Base-by-base conservation (phyloP, 2,329 filamentous ascomycete genomes). In the Byssoonygena ceratinophila region DNA sequence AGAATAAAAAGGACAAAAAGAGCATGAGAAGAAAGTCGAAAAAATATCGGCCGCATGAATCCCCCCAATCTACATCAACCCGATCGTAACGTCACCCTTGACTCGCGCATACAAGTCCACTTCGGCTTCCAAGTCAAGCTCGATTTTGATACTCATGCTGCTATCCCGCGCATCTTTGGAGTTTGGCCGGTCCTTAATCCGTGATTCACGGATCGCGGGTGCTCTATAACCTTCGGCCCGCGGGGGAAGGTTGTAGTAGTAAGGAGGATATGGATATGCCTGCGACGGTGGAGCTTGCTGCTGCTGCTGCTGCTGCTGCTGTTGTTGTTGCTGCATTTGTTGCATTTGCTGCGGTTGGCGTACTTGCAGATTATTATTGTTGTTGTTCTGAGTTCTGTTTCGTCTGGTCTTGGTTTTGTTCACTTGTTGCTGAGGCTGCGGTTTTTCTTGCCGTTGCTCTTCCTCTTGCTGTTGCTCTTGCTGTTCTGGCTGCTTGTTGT, bases 141-240 rank as follows among this genome's bases (percentile, higher is more conserved):
- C 68, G 54, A 71, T 68, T 60, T 68, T 68, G 57, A 71, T 68
- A 60, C 70, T 71, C 58, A 71, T 56, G 55, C 61, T 65, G 57
- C 66, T 69, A 50, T 70, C 67, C 55, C 67, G 59, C 46, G 61
- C 60, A 55, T 66, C 66, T 37, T 60, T 57, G 22, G 66, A 66
- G 14, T 53, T 23, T n/a, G 67, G 68, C 14, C 67, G 58, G 58
- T 71, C 68, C 43, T 68, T 63, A 55, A 71, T 71, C 48, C 68
- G 61, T 1, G 67, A 70, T 56, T 71, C 43, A 16, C 51, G 51
- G 36, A 53, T 53, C 23, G 39, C 51, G 5, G 40, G 40, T 25
- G 43, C 34, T 34, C 43, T 18, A 14, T 34, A 41, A 20, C 51
- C 51, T 6, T 53, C 43, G 5, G 29, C 32, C 7, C 43, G 29